Evolutionary conservation across 2,329 filamentous ascomycete species (phyloP).

Genomic region (Calonectria pseudoreteaudii): DNA sequence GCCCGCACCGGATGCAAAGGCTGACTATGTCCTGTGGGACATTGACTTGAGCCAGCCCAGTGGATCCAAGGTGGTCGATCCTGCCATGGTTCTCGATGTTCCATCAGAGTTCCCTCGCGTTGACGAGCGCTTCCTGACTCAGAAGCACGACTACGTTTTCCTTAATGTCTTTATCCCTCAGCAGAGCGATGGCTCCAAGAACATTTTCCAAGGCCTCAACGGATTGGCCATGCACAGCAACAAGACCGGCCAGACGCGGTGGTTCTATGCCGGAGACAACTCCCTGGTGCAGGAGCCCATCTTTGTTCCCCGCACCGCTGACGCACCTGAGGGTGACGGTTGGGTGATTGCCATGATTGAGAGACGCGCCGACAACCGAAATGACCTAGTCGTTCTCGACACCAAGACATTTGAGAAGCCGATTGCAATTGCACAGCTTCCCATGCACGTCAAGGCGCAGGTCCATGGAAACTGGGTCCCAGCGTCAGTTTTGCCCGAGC

Average conservation of each 20-base stretch:
- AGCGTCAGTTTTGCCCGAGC: neutral
- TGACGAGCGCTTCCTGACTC: constrained; percentile 24
- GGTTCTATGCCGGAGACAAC: constrained; percentile 25
- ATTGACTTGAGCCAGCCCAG: constrained; percentile 22
- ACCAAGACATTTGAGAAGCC: constrained; percentile 22
- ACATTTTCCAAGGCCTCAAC: constrained; percentile 24
- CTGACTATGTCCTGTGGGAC: constrained; percentile 33
- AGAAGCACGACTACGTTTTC: constrained; percentile 14
- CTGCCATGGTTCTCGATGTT: neutral
- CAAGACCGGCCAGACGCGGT: constrained; percentile 2
- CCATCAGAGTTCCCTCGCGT: constrained; percentile 22
- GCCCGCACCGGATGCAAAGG: constrained; percentile 14
- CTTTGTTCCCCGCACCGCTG: constrained; percentile 17
- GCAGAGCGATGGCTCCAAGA: neutral
- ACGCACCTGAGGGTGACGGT: constrained; percentile 22
- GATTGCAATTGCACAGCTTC: constrained; percentile 22
- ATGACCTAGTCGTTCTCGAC: constrained; percentile 26
- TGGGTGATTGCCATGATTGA: constrained; percentile 23
- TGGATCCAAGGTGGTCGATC: neutral
- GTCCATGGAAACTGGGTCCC: constrained; percentile 29
- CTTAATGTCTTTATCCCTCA: constrained; percentile 21
- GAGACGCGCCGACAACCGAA: constrained; percentile 5
- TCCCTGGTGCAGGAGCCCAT: constrained; percentile 22
- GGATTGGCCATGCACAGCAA: constrained; percentile 19
- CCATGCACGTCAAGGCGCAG: constrained; percentile 22